Percentiles rank a stretch among this genome's conserved stretches.
Conservation (phyloP, 192 early-diverging fungal genomes). For the Diversispora eburnea region DNA sequence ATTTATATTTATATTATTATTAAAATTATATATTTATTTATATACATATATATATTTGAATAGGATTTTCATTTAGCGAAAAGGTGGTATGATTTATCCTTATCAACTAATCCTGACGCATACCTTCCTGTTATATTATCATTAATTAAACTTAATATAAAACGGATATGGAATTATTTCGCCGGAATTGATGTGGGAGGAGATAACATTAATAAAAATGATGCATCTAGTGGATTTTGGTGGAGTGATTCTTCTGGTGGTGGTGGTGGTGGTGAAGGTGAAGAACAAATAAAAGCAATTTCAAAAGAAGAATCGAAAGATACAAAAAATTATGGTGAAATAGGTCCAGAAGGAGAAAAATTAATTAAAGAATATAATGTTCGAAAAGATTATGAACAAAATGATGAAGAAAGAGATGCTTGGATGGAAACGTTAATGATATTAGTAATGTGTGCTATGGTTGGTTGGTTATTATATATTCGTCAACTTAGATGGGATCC, state of each 20-base stretch:
- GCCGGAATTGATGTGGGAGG: slow-evolving; percentile 49
- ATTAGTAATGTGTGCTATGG: slow-evolving; percentile 45
- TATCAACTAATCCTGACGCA: slow-evolving; percentile 74
- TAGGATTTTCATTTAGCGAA: slow-evolving; percentile 92
- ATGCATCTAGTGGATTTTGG: not conserved
- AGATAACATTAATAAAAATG: not conserved
- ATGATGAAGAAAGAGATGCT: slow-evolving; percentile 42
- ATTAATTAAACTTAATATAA: slow-evolving; percentile 62
- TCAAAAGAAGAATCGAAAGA: slow-evolving; percentile 24
- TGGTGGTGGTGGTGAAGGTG: not conserved
- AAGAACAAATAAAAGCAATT: not conserved
- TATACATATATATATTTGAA: not conserved
- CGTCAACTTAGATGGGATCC: slow-evolving; percentile 50
- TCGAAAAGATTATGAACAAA: slow-evolving; percentile 33
- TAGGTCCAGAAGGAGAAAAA: slow-evolving; percentile 37
- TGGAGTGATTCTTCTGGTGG: not conserved
- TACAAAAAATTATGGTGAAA: slow-evolving; percentile 30
- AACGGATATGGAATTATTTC: slow-evolving; percentile 64
- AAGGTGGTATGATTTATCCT: slow-evolving; percentile 82
- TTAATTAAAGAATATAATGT: slow-evolving; percentile 37
- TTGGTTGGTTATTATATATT: slow-evolving; percentile 58
- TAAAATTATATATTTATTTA: not conserved
- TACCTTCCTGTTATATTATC: slow-evolving; percentile 75
- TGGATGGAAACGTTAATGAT: slow-evolving; percentile 54
- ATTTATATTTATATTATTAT: not conserved